Conservation (phyloP, 169 alveolate species). For the Plasmodium malariae region DNA sequence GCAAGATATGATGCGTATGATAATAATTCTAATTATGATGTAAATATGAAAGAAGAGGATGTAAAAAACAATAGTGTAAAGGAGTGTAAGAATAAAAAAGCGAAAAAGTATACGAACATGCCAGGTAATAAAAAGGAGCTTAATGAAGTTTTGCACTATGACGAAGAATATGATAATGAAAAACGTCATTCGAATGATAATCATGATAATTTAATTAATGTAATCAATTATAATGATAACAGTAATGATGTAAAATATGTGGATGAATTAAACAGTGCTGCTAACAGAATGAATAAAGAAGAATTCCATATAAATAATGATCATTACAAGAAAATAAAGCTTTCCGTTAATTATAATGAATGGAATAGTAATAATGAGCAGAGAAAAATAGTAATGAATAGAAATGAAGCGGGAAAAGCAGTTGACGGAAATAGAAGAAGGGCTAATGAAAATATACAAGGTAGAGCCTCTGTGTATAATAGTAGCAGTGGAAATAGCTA, state of each 20-base stretch:
- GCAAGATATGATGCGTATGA: background rate
- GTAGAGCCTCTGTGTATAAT: background rate
- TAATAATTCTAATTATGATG: background rate
- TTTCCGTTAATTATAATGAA: background rate
- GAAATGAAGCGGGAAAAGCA: background rate
- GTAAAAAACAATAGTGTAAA: background rate
- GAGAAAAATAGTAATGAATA: background rate
- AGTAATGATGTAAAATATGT: background rate
- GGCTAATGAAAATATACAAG: background rate
- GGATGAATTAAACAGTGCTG: background rate
- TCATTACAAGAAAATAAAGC: background rate
- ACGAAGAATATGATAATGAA: background rate
- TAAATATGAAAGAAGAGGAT: background rate
- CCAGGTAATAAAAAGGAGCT: background rate
- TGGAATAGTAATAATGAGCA: background rate
- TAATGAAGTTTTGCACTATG: background rate
- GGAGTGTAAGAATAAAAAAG: constrained; percentile 10
- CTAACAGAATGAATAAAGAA: background rate
- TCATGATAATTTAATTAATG: background rate
- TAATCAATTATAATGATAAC: background rate
- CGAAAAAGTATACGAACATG: constrained; percentile 6
- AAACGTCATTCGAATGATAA: background rate
- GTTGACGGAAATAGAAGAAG: constrained; percentile 5
- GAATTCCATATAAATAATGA: background rate
- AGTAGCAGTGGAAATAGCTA: too few relatives aligned